Base-by-base conservation (phyloP, 2,329 filamentous ascomycete species). In the Cladosporium sp. region DNA sequence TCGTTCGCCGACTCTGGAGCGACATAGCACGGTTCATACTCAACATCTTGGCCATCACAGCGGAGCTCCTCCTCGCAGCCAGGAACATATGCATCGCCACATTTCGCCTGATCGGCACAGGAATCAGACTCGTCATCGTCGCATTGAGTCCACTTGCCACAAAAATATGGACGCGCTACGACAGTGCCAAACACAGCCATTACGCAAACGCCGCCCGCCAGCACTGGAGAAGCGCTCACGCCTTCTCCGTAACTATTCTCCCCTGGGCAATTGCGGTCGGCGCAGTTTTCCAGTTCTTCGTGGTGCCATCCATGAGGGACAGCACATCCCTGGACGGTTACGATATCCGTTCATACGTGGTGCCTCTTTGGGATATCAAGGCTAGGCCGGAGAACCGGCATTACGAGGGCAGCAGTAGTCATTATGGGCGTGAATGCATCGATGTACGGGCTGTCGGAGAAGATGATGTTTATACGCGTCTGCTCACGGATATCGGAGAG, bases 341-440 rank as follows among this genome's bases (percentile, higher is more conserved):
- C 39, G 46, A 34, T 10, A 32, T 53, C 28, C 28, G 46, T 34
- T 8, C 16, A 25, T 51, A 61, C 26, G 18, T 32, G 23, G 32
- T 39, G 30, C 60, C 60, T 8, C 23, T 10, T 7, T 63, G 60
- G 60, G 60, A 56, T 5, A 46, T 56, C 60, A 63, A 46, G 23
- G 60, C 60, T 8, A 34, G 28, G 30, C 46, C 58, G n/a, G 43
- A 63, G 49, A 63, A 63, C 14, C 60, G 60, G 14, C 49, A 16
- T 46, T 32, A 26, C 5, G 60, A 63, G 21, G 32, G 34, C 23
- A 63, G 60, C 34, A 63, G 49, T n/a, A 54, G 48, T 30, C 60
- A 63, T 23, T 63, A 63, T 18, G 16, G n/a, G 14, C 23, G 39
- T 26, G 32, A 6, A 21, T 11, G 8, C n/a, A 5, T 21, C 1